phyloP scores from a whole-genome alignment of 805 yeast species.

The Candida nitratophila region DNA sequence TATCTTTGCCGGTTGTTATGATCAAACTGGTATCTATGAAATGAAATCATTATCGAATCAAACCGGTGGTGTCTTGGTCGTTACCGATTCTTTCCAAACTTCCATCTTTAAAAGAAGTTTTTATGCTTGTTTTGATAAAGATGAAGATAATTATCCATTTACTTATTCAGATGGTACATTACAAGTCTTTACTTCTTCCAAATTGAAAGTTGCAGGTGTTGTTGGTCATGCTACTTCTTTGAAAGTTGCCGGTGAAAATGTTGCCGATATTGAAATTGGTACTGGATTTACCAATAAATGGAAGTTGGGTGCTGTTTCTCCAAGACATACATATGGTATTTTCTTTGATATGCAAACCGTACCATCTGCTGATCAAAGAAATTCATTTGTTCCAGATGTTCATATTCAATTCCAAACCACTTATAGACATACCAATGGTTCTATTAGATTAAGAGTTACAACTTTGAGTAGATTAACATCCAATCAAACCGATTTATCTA shows the following conservation, averaged over 20 bases:
- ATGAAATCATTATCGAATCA: conserved; percentile 80
- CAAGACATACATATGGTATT: conserved; percentile 81
- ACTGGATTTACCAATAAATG: conserved; percentile 88
- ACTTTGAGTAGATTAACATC: conserved; percentile 60
- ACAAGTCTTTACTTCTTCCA: conserved; percentile 81
- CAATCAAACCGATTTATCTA: conserved; percentile 40
- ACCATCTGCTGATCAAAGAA: conserved; percentile 37
- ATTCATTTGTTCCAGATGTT: conserved; percentile 28
- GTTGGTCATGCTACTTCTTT: conserved; percentile 88
- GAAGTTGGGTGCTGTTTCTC: conserved; percentile 78
- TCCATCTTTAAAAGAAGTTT: conserved; percentile 91
- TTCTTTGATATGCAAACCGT: conserved; percentile 74
- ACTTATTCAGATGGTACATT: conserved; percentile 89
- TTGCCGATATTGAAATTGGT: conserved; percentile 91
- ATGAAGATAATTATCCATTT: conserved; percentile 75
- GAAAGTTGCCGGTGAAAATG: conserved; percentile 59
- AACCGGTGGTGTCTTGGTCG: conserved; percentile 85
- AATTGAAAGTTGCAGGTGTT: conserved; percentile 84
- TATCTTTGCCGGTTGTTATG: conserved; percentile 91
- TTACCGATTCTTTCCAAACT: conserved; percentile 91
- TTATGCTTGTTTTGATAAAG: conserved; percentile 80
- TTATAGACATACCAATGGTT: conserved; percentile 94
- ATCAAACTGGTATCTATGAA: conserved; percentile 91
- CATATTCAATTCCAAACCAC: conserved; percentile 75
- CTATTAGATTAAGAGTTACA: conserved; percentile 83